These are phyloP conservation scores for Capsella bursapastoris DNA, from an alignment of 345 rosid genomes.

Conservation along the genomic window DNA sequence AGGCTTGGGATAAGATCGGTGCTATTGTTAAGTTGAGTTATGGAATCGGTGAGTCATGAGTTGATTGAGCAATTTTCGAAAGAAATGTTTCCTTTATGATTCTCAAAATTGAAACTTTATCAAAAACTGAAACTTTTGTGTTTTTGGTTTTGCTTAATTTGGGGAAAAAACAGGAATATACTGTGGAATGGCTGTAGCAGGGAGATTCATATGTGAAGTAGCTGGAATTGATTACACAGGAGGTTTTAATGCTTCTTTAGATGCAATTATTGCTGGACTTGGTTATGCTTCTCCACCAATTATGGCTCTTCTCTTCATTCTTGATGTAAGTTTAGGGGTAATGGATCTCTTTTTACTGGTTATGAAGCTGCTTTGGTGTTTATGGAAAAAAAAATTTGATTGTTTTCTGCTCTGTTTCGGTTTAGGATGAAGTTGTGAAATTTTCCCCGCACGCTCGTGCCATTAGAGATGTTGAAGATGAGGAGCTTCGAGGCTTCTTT, in stretches of 20 bases:
- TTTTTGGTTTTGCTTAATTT: not conserved
- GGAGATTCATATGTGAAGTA: constrained; percentile 80
- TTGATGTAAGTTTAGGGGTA: constrained; percentile 64
- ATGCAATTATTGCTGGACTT: constrained; percentile 80
- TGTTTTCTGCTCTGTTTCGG: constrained; percentile 7
- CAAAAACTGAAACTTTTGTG: not conserved
- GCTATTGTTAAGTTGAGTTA: constrained; percentile 80
- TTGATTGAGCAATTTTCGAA: not conserved
- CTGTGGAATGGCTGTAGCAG: constrained; percentile 88
- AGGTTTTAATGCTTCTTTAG: constrained; percentile 74
- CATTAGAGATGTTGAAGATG: constrained; percentile 98
- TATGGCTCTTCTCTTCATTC: constrained; percentile 93
- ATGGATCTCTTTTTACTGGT: not conserved
- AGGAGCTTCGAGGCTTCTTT: constrained; percentile 89
- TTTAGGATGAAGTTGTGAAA: constrained; percentile 97
- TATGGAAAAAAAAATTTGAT: not conserved
- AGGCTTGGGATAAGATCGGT: constrained; percentile 89
- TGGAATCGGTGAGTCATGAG: constrained; percentile 71
- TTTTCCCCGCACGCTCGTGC: constrained; percentile 96
- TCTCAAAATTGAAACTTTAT: not conserved
- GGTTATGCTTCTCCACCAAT: constrained; percentile 95
- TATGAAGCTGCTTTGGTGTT: not conserved
- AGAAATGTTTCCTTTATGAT: not conserved
- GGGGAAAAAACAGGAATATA: constrained; percentile 64
- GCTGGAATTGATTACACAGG: constrained; percentile 85